These are phyloP conservation scores for Sclerotinia sclerotiorum DNA, from an alignment of 2,329 filamentous ascomycete species.

Conservation along the genomic window DNA sequence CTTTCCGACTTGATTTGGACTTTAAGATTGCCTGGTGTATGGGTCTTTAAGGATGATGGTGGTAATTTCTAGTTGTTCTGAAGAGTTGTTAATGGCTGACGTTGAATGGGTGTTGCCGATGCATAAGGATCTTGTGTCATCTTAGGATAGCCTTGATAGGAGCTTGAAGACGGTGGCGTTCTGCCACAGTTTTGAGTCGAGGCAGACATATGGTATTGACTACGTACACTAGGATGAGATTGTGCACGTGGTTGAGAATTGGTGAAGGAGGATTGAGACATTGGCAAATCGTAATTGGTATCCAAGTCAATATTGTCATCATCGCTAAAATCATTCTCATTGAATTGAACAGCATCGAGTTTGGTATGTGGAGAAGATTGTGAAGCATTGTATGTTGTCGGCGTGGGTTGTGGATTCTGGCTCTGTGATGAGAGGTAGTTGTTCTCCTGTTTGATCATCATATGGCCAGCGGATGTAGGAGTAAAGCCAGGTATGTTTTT, in stretches of 20 bases:
- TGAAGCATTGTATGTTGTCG: neutral
- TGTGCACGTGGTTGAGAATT: neutral
- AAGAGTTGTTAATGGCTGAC: neutral
- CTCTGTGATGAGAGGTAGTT: neutral
- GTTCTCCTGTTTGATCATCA: neutral
- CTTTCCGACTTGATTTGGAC: neutral
- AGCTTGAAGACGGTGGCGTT: neutral
- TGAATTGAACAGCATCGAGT: neutral
- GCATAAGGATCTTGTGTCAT: neutral
- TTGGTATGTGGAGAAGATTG: neutral
- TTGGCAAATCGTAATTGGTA: neutral
- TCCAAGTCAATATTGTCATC: constrained; percentile 7
- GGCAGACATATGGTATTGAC: neutral
- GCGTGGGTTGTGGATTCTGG: neutral
- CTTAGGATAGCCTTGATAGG: neutral
- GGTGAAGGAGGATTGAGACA: neutral
- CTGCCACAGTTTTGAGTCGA: neutral
- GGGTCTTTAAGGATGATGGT: neutral
- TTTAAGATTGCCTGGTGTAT: neutral
- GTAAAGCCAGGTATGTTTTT: neutral
- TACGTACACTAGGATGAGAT: neutral
- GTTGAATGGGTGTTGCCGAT: neutral
- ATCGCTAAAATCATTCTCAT: constrained; percentile 11
- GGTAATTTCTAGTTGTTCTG: neutral
- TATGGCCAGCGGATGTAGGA: neutral